Evolutionary conservation across 164 flowering plant species (phyloP).

Genomic region (Vitis rotundifolia): DNA sequence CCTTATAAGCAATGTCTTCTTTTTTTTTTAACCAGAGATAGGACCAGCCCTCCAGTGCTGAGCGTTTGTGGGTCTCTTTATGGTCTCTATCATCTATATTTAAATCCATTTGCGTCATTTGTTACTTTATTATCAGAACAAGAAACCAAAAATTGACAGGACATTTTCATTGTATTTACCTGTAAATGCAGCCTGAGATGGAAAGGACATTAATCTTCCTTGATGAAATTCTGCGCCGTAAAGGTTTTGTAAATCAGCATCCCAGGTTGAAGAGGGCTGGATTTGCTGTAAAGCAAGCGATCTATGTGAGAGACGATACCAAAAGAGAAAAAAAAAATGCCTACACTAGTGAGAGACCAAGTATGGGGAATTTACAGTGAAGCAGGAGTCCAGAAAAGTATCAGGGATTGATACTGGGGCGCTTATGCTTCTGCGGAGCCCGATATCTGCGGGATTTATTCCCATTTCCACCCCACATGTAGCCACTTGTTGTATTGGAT

Average conservation of each 20-base stretch:
- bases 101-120: slow-evolving; percentile 17
- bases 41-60: too few relatives aligned
- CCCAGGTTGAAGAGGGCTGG: slow-evolving; percentile 61
- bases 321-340: background rate
- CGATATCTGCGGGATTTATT: slow-evolving; percentile 44
- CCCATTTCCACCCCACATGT: slow-evolving; percentile 52
- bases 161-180: slow-evolving; percentile 26
- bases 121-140: slow-evolving; percentile 7
- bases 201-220: slow-evolving; percentile 49
- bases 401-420: slow-evolving; percentile 65
- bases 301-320: background rate
- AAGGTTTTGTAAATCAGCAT: slow-evolving; percentile 60
- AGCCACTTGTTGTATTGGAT: slow-evolving; percentile 39
- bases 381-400: slow-evolving; percentile 51
- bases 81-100: slow-evolving; percentile 13
- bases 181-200: slow-evolving; percentile 48
- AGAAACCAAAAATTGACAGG: slow-evolving; percentile 5
- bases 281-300: slow-evolving; percentile 43
- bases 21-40: too few relatives aligned
- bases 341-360: slow-evolving; percentile 1
- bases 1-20: background rate
- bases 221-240: slow-evolving; percentile 55
- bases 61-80: slow-evolving; percentile 11
- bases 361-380: slow-evolving; percentile 43
- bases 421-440: slow-evolving; percentile 53